A percentile compares a stretch with the other conserved stretches of the same genome.
These are phyloP conservation scores for Ceratobasidium theobromae DNA, from an alignment of 1,284 basidiomycete genomes.

Conservation along the genomic window DNA sequence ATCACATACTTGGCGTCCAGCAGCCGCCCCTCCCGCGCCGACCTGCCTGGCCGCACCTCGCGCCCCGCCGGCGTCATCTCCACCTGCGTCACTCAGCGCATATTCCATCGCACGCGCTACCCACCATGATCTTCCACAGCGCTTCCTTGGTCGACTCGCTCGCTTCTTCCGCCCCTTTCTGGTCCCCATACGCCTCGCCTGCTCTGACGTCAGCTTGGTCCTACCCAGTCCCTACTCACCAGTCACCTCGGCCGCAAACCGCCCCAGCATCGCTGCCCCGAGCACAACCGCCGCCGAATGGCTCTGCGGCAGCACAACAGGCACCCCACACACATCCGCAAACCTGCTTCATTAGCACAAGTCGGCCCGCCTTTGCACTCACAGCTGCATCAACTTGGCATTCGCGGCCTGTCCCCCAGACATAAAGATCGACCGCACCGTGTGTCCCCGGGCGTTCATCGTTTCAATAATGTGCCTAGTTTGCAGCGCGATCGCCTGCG, in stretches of 20 bases:
- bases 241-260: conserved; percentile 74
- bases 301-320: conserved; percentile 80
- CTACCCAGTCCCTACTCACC: conserved; percentile 38
- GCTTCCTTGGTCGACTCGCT: conserved; percentile 60
- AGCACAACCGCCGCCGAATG: conserved; percentile 84
- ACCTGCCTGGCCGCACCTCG: conserved; percentile 67
- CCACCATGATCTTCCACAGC: conserved; percentile 92
- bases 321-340: conserved; percentile 81
- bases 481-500: conserved; percentile 83
- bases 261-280: conserved; percentile 90
- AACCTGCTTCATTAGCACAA: conserved; percentile 45
- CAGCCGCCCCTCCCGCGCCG: conserved; percentile 65
- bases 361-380: not conserved
- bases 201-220: no score
- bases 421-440: conserved; percentile 87
- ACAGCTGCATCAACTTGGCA: conserved; percentile 74
- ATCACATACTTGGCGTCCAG: conserved; percentile 93
- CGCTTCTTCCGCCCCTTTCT: conserved; percentile 47
- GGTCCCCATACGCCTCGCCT: conserved; percentile 38
- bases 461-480: conserved; percentile 92
- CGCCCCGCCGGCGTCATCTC: conserved; percentile 90
- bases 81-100: conserved; percentile 57
- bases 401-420: conserved; percentile 92
- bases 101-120: no score
- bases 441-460: conserved; percentile 86